phyloP scores from a whole-genome alignment of 768 basidiomycete species.

The Lactifluus rugatus region DNA sequence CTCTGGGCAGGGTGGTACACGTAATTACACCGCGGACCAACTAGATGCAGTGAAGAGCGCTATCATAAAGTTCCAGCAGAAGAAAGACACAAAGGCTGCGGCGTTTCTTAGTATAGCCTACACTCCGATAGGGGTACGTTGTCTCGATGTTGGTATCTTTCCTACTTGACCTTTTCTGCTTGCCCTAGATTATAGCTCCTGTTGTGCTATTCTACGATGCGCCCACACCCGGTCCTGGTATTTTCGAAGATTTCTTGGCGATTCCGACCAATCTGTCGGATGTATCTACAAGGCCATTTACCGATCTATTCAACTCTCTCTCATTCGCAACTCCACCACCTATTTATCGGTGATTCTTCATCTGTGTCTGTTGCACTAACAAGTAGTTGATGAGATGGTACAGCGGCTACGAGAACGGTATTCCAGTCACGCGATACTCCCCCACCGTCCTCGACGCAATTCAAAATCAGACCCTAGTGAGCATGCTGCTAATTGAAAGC shows the following conservation, averaged over 20 bases:
- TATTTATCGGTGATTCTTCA: background rate
- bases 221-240: constrained; percentile 10
- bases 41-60: background rate
- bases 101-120: background rate
- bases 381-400: background rate
- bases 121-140: background rate
- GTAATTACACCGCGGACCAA: background rate
- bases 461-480: background rate
- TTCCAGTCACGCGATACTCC: background rate
- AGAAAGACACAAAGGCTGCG: background rate
- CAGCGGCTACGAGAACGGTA: background rate
- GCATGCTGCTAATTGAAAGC: background rate
- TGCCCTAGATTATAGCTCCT: background rate
- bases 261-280: background rate
- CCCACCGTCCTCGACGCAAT: background rate
- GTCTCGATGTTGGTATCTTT: background rate
- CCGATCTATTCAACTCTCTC: background rate
- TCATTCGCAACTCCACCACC: background rate
- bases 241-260: constrained; percentile 18
- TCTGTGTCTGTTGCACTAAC: background rate
- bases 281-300: background rate
- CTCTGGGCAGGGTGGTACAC: background rate
- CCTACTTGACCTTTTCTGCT: background rate
- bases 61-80: background rate
- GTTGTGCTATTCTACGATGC: constrained; percentile 14